A percentile compares a stretch with the other conserved stretches of the same genome.
phyloP scores from a whole-genome alignment of 805 yeast species.

The Starmera pachycereana region DNA sequence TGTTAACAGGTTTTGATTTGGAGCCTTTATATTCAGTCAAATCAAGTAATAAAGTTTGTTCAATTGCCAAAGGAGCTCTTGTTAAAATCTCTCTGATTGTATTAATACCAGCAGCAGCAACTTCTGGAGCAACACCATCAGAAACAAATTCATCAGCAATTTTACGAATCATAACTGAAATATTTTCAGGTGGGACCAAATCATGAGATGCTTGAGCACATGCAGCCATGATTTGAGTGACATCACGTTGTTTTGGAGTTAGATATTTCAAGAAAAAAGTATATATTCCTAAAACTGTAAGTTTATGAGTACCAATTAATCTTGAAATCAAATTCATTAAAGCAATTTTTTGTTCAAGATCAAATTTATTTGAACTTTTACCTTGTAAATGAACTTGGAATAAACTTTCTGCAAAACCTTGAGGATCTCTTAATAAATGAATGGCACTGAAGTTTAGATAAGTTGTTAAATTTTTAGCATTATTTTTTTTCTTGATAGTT shows the following conservation, averaged over 20 bases:
- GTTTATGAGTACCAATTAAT: slow-evolving; percentile 87
- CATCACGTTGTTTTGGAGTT: slow-evolving; percentile 90
- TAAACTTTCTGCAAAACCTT: slow-evolving; percentile 87
- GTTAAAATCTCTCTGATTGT: slow-evolving; percentile 88
- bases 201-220: slow-evolving; percentile 96
- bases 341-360: slow-evolving; percentile 80
- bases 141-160: slow-evolving; percentile 96
- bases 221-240: slow-evolving; percentile 94
- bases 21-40: slow-evolving; percentile 85
- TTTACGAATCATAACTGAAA: slow-evolving; percentile 72
- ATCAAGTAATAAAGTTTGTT: slow-evolving; percentile 79
- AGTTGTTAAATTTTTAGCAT: slow-evolving; percentile 46
- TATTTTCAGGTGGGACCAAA: slow-evolving; percentile 90
- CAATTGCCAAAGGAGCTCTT: slow-evolving; percentile 93
- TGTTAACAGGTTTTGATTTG: slow-evolving; percentile 85
- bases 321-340: slow-evolving; percentile 83
- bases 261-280: slow-evolving; percentile 81
- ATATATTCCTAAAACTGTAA: slow-evolving; percentile 82
- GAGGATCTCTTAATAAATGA: slow-evolving; percentile 92
- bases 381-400: slow-evolving; percentile 64
- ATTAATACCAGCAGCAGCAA: slow-evolving; percentile 95
- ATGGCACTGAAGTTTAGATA: slow-evolving; percentile 90
- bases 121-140: slow-evolving; percentile 97
- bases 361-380: slow-evolving; percentile 59
- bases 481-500: slow-evolving; percentile 52